A percentile compares a stretch with the other conserved stretches of the same genome.
Conservation (phyloP, 1,284 basidiomycete genomes). For the Pisolithus thermaeus region DNA sequence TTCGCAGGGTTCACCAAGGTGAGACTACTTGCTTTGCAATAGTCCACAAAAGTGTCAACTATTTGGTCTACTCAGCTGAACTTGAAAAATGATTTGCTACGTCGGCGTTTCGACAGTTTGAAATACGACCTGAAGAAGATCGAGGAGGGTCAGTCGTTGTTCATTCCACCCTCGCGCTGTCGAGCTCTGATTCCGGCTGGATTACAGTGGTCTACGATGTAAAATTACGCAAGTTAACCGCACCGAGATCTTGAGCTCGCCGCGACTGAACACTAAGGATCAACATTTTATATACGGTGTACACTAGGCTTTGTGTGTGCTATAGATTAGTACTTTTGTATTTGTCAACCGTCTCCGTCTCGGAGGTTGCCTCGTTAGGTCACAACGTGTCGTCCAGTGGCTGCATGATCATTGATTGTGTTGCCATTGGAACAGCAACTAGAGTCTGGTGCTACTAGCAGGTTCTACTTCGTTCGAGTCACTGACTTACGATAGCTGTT, state of each 20-base stretch:
- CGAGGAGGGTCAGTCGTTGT: slow-evolving; percentile 63
- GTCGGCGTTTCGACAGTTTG: slow-evolving; percentile 74
- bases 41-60: background rate
- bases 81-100: slow-evolving; percentile 78
- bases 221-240: slow-evolving; percentile 64
- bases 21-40: slow-evolving; percentile 1
- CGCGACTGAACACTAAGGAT: background rate
- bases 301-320: background rate
- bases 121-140: slow-evolving; percentile 89
- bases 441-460: no score
- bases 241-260: slow-evolving; percentile 5
- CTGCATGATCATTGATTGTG: no score
- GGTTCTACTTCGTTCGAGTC: background rate
- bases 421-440: no score
- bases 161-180: background rate
- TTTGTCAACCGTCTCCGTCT: no score
- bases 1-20: slow-evolving; percentile 83
- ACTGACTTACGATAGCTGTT: slow-evolving; percentile 2
- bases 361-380: no score
- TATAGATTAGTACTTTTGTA: no score
- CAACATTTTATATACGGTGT: background rate
- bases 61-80: slow-evolving; percentile 52
- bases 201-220: slow-evolving; percentile 77
- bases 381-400: no score
- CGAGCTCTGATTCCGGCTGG: slow-evolving; percentile 5